Conservation (phyloP, 768 basidiomycete species). For the Russula compacta region DNA sequence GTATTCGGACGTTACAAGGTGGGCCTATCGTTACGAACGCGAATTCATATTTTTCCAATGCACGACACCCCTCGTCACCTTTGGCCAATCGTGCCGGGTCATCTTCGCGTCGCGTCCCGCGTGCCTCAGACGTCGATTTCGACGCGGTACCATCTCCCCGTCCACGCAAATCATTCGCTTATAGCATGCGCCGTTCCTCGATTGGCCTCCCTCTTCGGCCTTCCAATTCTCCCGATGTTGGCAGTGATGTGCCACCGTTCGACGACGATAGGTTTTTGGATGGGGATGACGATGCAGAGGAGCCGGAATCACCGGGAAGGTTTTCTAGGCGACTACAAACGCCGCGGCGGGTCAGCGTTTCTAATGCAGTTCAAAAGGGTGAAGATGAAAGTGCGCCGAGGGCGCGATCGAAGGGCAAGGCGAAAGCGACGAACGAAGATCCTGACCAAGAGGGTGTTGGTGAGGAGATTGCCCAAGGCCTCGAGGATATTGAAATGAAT, state of each 20-base stretch:
- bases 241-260: constrained; percentile 17
- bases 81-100: constrained; percentile 27
- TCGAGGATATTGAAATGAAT: constrained; percentile 24
- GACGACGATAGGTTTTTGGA: constrained; percentile 18
- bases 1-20: not conserved
- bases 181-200: constrained; percentile 20
- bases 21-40: constrained; percentile 22
- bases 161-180: constrained; percentile 21
- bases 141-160: constrained; percentile 30
- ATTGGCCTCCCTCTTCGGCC: constrained; percentile 14
- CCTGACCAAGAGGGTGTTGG: constrained; percentile 26
- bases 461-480: constrained; percentile 35
- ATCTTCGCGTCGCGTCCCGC: constrained; percentile 25
- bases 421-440: constrained; percentile 25
- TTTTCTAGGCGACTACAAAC: not conserved
- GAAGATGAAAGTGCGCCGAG: not conserved
- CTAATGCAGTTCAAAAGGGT: not conserved
- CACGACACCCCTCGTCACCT: constrained; percentile 23
- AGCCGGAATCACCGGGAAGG: not conserved
- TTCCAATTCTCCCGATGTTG: constrained; percentile 16
- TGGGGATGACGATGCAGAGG: constrained; percentile 26
- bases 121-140: constrained; percentile 29
- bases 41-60: constrained; percentile 26
- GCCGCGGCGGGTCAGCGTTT: not conserved
- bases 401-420: constrained; percentile 32